Evolutionary conservation across 2,329 filamentous ascomycete genomes (phyloP), one percentile per base, ranked within the genome.

Genomic region (Ophiostoma fasciatum): DNA sequence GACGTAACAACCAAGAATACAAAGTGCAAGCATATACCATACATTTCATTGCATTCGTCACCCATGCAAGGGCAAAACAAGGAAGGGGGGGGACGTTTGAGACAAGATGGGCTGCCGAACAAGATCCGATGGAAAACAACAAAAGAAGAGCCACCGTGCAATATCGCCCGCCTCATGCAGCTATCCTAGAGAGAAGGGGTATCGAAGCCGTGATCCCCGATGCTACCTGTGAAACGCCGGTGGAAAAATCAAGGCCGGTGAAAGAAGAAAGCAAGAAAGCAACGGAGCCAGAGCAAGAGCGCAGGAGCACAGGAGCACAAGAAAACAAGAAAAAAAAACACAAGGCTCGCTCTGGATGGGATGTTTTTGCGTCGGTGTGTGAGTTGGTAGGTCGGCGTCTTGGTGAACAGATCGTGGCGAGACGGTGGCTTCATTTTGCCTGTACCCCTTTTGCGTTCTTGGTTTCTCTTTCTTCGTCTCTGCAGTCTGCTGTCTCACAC

Each of bases 401-500:
- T 19, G 10, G 18, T 10, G 15, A 13, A 26, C 7, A 23, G 11
- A 11, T 11, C 7, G 13, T 9, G n/a, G n/a, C n/a, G n/a, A n/a
- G n/a, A n/a, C n/a, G 32, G 25, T 21, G 17, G 17, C 15, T 27
- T 13, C n/a, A n/a, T 23, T 8, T 7, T 20, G 15, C 17, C 28
- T 15, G 29, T 17, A 14, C 31, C 22, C 11, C 23, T 27, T 27
- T 15, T 13, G 15, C 1, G 14, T 26, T 14, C 6, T 23, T 29
- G 10, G 14, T 46, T 50, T 59, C 48, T 58, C n/a, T 50, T 41
- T 48, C 45, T 48, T 49, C 26, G 38, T 45, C 39, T 51, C 49
- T 84, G 93, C 94, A 93, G 93, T 84, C 71, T 39, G 18, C 18
- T 21, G 47, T 49, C 45, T 64, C 52, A 68, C 42, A 59, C 58